Evolutionary conservation across 768 basidiomycete species (phyloP).

Genomic region (Fomitopsis serialis): DNA sequence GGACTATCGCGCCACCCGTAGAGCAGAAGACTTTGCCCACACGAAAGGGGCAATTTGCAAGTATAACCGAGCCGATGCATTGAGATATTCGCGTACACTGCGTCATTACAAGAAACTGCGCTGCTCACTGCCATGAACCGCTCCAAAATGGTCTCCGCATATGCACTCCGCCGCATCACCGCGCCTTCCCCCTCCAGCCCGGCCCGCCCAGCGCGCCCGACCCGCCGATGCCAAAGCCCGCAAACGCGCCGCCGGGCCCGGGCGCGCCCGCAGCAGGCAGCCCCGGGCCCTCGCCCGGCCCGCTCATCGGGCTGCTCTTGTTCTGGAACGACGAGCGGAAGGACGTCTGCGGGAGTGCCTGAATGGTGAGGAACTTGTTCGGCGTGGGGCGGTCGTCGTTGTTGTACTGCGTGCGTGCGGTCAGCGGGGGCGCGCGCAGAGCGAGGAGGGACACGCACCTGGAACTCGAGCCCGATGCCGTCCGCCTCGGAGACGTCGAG

Average conservation of each 20-base stretch:
- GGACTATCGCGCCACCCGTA: no score
- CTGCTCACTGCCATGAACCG: no score
- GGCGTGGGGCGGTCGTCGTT: conserved; percentile 80
- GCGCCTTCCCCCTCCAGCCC: conserved; percentile 22
- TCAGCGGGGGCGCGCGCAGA: neutral
- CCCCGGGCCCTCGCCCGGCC: conserved; percentile 21
- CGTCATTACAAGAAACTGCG: no score
- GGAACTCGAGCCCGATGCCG: conserved; percentile 84
- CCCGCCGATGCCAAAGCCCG: conserved; percentile 41
- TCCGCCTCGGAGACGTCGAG: conserved; percentile 83
- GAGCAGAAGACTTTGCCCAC: no score
- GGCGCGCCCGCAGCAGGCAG: conserved; percentile 23
- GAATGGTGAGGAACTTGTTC: conserved; percentile 80
- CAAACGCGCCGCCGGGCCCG: conserved; percentile 38
- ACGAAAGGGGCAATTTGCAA: no score
- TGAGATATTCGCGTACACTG: no score
- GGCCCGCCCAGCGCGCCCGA: conserved; percentile 28
- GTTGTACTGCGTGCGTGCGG: conserved; percentile 51
- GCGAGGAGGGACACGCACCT: conserved; percentile 42
- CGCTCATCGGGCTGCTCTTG: conserved; percentile 24
- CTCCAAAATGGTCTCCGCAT: no score
- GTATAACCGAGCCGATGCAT: no score
- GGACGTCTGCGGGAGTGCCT: conserved; percentile 58
- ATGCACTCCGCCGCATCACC: no score
- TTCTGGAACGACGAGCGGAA: conserved; percentile 63